Conservation (phyloP, 2,329 filamentous ascomycete species). For the Magnaporthales sp. region DNA sequence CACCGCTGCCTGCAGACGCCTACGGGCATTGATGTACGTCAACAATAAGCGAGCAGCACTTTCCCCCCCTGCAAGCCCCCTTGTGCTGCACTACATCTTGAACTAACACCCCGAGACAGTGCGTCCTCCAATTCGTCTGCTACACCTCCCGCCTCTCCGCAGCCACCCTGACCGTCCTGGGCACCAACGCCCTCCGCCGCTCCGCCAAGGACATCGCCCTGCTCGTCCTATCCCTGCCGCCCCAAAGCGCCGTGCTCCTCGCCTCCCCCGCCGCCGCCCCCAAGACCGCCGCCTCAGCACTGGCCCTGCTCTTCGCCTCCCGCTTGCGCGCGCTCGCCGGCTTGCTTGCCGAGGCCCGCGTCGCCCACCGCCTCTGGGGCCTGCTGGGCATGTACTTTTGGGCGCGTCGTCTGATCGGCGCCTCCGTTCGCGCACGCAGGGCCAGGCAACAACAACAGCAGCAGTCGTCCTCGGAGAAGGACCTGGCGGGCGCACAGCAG, state of each 20-base stretch:
- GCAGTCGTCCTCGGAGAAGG: slow-evolving; percentile 13
- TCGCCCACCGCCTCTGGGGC: slow-evolving; percentile 69
- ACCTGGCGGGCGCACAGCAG: slow-evolving; percentile 18
- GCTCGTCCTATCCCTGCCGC: slow-evolving; percentile 41
- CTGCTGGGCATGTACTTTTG: slow-evolving; percentile 66
- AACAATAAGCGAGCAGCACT: not conserved
- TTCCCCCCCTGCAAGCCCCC: too few relatives aligned
- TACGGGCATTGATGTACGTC: slow-evolving; percentile 50
- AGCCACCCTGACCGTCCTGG: slow-evolving; percentile 40
- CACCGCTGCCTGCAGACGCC: slow-evolving; percentile 59
- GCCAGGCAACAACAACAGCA: slow-evolving; percentile 13
- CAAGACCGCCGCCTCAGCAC: slow-evolving; percentile 22
- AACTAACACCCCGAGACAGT: not conserved
- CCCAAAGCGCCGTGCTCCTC: slow-evolving; percentile 30
- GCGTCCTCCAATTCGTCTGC: slow-evolving; percentile 52
- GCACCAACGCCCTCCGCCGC: slow-evolving; percentile 47
- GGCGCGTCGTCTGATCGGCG: slow-evolving; percentile 40
- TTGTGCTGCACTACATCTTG: not conserved
- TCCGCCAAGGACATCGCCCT: slow-evolving; percentile 43
- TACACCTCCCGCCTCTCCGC: slow-evolving; percentile 54
- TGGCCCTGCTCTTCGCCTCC: slow-evolving; percentile 38
- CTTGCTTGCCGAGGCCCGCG: slow-evolving; percentile 62
- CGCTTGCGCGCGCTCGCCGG: slow-evolving; percentile 53
- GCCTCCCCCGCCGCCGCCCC: slow-evolving; percentile 18
- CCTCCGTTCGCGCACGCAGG: slow-evolving; percentile 17